Evolutionary conservation across 2,329 filamentous ascomycete genomes (phyloP), one percentile per base, ranked within the genome.

Genomic region (Diaporthe citri): DNA sequence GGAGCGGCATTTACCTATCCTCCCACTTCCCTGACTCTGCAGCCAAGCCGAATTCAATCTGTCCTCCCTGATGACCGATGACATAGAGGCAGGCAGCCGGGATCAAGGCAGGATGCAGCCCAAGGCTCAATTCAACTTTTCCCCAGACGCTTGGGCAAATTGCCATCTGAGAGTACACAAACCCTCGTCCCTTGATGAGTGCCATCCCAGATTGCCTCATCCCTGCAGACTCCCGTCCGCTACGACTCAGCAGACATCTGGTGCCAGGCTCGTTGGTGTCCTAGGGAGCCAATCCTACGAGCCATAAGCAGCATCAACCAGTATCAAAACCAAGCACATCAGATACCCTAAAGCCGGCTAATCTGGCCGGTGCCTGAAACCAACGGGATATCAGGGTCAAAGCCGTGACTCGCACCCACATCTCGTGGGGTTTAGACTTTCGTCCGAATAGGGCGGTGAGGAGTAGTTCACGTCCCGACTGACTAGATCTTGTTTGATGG

Each of bases 381-480:
- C 48, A 52, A 52, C 34, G 64, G 64, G 64, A 55, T 69, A 36
- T 55, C 64, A 41, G 36, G 46, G 64, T 41, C 64, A 69, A 69
- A 41, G 64, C 64, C 64, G 62, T 64, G 62, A 74, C 66, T 74
- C 72, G 56, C 64, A 36, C 72, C 55, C 43, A 62, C 66, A 69
- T 69, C 64, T 74, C 43, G 72, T 48, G 55, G 36, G 55, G 66
- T 71, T 71, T 74, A 71, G 56, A 74, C 64, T 74, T 64, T 59
- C 43, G 46, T 74, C 57, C 34, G 43, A 60, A 57, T 70, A 41
- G 64, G 64, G 72, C 64, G 72, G 72, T 74, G 39, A 71, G 48
- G 71, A 34, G 56, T 43, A 67, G 64, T 67, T 67, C 64, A 67
- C 46, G 64, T 52, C 46, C 64, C 64, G 46, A 52, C 46, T 67